Evolutionary conservation across 352 stramenopile species (phyloP).

Genomic region (Globisporangium lucens): DNA sequence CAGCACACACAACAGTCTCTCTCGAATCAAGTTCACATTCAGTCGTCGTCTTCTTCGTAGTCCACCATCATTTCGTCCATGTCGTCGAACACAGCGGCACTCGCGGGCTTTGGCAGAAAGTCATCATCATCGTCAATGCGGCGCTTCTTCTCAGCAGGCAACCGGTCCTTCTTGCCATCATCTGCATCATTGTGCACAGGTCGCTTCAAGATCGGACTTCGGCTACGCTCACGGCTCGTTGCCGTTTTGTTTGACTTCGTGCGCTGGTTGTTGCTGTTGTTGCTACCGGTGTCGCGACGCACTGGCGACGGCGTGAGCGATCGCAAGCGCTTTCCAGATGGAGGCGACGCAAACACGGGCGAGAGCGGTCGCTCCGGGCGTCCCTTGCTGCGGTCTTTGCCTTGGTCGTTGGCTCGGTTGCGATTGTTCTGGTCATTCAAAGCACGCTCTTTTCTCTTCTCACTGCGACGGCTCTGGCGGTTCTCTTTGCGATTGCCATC

Average conservation of each 20-base stretch:
- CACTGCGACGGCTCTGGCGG: conserved; percentile 12
- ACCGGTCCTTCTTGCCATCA: background rate
- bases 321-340: conserved; percentile 17
- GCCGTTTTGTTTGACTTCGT: background rate
- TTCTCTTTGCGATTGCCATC: conserved; percentile 4
- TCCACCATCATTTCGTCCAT: conserved; percentile 81
- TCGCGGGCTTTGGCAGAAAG: conserved; percentile 31
- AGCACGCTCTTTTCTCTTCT: conserved; percentile 24
- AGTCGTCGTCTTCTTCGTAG: conserved; percentile 81
- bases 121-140: conserved; percentile 24
- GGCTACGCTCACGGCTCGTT: conserved; percentile 1
- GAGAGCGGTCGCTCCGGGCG: conserved; percentile 2
- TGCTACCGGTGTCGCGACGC: conserved; percentile 18
- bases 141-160: conserved; percentile 17
- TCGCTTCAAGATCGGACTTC: conserved; percentile 12
- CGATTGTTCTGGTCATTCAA: conserved; percentile 36
- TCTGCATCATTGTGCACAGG: background rate
- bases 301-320: conserved; percentile 42
- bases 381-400: conserved; percentile 16
- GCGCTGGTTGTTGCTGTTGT: conserved; percentile 9
- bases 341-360: conserved; percentile 3
- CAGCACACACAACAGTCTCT: conserved; percentile 5
- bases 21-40: conserved; percentile 12
- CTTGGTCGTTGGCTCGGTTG: conserved; percentile 28
- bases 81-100: conserved; percentile 46